Base-by-base conservation (phyloP, 768 basidiomycete species). In the Sporobolomyces pararoseus region DNA sequence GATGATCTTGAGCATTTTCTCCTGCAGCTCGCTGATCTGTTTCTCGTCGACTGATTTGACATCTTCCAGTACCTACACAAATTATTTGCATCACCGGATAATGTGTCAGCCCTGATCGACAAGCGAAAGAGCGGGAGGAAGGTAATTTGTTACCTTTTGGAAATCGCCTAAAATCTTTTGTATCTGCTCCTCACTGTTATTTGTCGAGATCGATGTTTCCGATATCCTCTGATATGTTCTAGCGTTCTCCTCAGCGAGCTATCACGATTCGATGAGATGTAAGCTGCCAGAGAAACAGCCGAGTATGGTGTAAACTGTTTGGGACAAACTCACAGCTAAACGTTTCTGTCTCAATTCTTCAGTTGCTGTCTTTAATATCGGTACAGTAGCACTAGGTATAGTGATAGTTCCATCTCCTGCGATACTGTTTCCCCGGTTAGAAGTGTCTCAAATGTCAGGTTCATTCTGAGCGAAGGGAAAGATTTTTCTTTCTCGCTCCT, bases 361-460 rank as follows among this genome's bases (percentile, higher is more conserved):
- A 14, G 42, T 70, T 1, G 64, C 34, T 14, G 34, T 27, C 5
- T 46, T 44, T 1, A 70, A 47, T 7, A 27, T 34, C 10, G 69
- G 69, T 1, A 61, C 69, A 10, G 69, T 70, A 4, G 58, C 51
- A 17, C 52, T 55, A 9, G 69, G 69, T 12, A 55, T 42, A 7
- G 69, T 70, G 52, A 70, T 14, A 0, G 58, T 51, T 14, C 51
- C 63, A 44, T 70, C 69, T 29, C 51, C 53, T 32, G 63, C 63
- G 34, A 55, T 49, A 10, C 63, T 65, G 62, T n/a, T 16, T 7
- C 25, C 13, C 12, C 7, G 23, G 10, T 14, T 23, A 47, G 46
- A 47, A 47, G 46, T 7, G 19, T 47, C n/a, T 10, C 10, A n/a
- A 7, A 16, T 6, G 19, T 47, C 23, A 35, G 32, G 19, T 31